Percentiles rank a stretch among this genome's conserved stretches.
These are phyloP conservation scores for Vitis hybrid DNA, from an alignment of 177 flowering plant species.

Conservation along the genomic window DNA sequence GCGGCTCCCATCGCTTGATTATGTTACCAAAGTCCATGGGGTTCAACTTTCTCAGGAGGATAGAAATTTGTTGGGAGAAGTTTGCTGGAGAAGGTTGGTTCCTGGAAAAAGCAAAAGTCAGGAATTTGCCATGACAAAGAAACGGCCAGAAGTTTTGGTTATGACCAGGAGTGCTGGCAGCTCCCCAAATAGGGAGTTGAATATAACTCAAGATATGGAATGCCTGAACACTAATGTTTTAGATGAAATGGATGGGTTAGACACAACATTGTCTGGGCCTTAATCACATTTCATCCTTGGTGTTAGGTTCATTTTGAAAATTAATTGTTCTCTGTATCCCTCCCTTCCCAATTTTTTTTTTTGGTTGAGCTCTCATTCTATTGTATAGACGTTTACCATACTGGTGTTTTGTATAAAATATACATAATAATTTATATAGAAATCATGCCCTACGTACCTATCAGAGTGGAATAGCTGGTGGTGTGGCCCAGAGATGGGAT, in stretches of 20 bases:
- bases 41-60: slow-evolving; percentile 52
- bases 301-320: too few species aligned
- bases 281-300: neutral
- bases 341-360: neutral
- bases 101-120: slow-evolving; percentile 77
- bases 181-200: slow-evolving; percentile 38
- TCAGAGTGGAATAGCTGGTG: too few species aligned
- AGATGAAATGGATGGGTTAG: slow-evolving; percentile 53
- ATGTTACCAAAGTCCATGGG: slow-evolving; percentile 10
- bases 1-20: slow-evolving; percentile 11
- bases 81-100: slow-evolving; percentile 32
- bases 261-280: slow-evolving; percentile 1
- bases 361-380: neutral
- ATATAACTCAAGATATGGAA: slow-evolving; percentile 10
- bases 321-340: too few species aligned
- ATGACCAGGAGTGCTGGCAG: slow-evolving; percentile 50
- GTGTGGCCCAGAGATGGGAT: too few species aligned
- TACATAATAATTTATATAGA: too few species aligned
- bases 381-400: too few species aligned
- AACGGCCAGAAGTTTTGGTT: slow-evolving; percentile 24
- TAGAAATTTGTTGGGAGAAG: slow-evolving; percentile 41
- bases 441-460: too few species aligned
- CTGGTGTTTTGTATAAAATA: too few species aligned
- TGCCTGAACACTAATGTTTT: slow-evolving; percentile 19
- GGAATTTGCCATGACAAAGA: slow-evolving; percentile 33